Evolutionary conservation across 306 rosid species (phyloP).

Genomic region (Begonia loranthoides): DNA sequence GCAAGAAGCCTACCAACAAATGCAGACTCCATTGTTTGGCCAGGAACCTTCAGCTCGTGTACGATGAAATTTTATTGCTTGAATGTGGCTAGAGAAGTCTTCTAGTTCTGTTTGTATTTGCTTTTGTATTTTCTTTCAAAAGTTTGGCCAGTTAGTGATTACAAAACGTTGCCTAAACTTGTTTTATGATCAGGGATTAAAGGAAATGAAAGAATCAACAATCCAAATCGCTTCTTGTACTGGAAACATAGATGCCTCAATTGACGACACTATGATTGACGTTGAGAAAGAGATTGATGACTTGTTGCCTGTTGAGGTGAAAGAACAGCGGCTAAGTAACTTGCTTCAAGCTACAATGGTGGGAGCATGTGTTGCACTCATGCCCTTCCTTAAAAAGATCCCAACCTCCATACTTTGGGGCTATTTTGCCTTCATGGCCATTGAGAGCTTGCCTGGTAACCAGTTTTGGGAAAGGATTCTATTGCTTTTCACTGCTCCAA

Average conservation of each 20-base stretch:
- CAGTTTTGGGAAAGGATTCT: constrained; percentile 78
- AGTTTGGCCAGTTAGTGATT: too few relatives aligned
- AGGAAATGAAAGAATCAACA: constrained; percentile 49
- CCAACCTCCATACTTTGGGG: constrained; percentile 51
- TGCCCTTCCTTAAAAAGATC: constrained; percentile 42
- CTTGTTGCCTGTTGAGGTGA: constrained; percentile 65
- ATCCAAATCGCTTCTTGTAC: constrained; percentile 41
- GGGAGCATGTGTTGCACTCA: constrained; percentile 64
- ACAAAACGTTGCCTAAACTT: too few relatives aligned
- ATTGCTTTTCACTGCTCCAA: constrained; percentile 49
- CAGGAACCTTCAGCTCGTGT: constrained; percentile 31
- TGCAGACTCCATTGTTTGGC: constrained; percentile 51
- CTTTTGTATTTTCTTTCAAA: too few relatives aligned
- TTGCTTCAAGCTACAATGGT: constrained; percentile 65
- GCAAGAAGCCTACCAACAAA: constrained; percentile 61
- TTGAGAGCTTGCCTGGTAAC: constrained; percentile 75
- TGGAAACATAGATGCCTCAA: constrained; percentile 29
- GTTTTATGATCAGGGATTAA: constrained; percentile 35
- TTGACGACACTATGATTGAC: constrained; percentile 53
- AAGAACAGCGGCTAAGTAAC: constrained; percentile 78
- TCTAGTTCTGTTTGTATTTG: too few relatives aligned
- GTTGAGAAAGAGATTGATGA: constrained; percentile 65
- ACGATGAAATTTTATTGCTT: too few relatives aligned
- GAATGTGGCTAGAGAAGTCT: too few relatives aligned
- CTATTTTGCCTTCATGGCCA: too few relatives aligned